Evolutionary conservation across 805 yeast species (phyloP).

Genomic region (Wickerhamiella hasegawae): DNA sequence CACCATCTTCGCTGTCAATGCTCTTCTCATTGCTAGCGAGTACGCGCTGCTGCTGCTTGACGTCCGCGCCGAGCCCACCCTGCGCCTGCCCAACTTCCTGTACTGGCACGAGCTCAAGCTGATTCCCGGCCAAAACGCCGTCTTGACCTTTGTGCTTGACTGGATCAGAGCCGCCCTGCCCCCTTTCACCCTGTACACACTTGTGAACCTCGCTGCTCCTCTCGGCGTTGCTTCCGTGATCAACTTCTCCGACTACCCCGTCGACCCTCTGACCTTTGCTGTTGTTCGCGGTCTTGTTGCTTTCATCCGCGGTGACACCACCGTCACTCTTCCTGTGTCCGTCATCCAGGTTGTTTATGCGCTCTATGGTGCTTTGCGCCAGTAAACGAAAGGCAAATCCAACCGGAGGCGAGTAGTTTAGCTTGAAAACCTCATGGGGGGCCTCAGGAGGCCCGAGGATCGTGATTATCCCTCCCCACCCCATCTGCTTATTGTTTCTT

Average conservation of each 20-base stretch:
- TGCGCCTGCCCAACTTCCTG: neutral
- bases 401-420: no score
- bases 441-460: no score
- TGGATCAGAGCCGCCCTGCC: neutral
- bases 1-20: slow-evolving; percentile 5
- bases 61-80: neutral
- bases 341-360: neutral
- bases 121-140: neutral
- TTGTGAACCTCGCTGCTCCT: slow-evolving; percentile 16
- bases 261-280: slow-evolving; percentile 41
- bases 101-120: neutral
- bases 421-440: no score
- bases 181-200: neutral
- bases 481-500: no score
- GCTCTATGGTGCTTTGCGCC: neutral
- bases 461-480: no score
- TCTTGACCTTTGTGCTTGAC: neutral
- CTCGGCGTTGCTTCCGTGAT: slow-evolving; percentile 17
- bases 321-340: neutral
- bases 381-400: no score
- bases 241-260: slow-evolving; percentile 21
- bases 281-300: slow-evolving; percentile 26
- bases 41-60: neutral
- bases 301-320: neutral
- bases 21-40: slow-evolving; percentile 3